A percentile compares a stretch with the other conserved stretches of the same genome.
These are phyloP conservation scores for Achaetomium macrosporum DNA, from an alignment of 2,329 filamentous ascomycete genomes.

Conservation along the genomic window DNA sequence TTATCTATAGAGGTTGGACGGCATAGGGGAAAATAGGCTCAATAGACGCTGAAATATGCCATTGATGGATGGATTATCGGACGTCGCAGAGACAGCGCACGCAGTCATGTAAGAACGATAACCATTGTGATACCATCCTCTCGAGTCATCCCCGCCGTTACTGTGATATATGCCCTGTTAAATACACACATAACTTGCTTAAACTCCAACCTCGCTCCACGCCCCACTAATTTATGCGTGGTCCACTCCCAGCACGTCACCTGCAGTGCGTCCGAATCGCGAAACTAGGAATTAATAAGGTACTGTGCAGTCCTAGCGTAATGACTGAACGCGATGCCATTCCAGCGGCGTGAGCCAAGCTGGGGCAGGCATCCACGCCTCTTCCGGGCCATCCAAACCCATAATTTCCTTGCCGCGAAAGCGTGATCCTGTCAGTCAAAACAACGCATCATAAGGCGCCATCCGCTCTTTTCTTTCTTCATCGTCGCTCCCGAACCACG, in stretches of 20 bases:
- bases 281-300: conserved; percentile 18
- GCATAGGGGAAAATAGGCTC: too few species aligned
- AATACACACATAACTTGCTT: too few species aligned
- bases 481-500: not conserved
- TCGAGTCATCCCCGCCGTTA: too few species aligned
- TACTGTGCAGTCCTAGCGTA: conserved; percentile 9
- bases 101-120: too few species aligned
- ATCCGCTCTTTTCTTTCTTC: conserved; percentile 1
- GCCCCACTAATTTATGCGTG: not conserved
- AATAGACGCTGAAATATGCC: too few species aligned
- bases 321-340: conserved; percentile 24
- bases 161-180: too few species aligned
- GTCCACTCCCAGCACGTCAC: conserved; percentile 17
- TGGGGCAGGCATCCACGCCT: conserved; percentile 21
- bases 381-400: conserved; percentile 14
- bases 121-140: too few species aligned
- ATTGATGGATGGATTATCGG: too few species aligned
- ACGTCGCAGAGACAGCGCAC: too few species aligned
- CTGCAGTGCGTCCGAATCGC: conserved; percentile 13
- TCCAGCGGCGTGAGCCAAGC: conserved; percentile 13
- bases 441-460: not conserved
- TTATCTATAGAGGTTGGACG: too few species aligned
- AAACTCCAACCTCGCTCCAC: not conserved
- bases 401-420: not conserved
- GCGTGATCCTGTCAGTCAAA: conserved; percentile 1